Base-by-base conservation (phyloP, 305 asterid genomes). In the Solanum hybrid region DNA sequence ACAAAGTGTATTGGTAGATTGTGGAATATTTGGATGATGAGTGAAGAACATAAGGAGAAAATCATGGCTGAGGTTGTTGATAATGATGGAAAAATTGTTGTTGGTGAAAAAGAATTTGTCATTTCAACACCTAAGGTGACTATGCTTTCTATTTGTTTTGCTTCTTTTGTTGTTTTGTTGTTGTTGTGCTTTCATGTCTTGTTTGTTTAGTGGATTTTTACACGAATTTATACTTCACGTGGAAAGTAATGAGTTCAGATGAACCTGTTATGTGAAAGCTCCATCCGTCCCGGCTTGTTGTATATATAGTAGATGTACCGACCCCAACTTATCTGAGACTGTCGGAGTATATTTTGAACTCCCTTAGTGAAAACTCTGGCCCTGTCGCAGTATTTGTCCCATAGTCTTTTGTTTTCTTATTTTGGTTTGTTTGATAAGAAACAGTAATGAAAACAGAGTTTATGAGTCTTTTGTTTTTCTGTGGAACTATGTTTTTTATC, bases 101-200 rank as follows among this genome's bases (percentile, higher is more conserved):
- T 89, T 57, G 11, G 92, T 91, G 89, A 80, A 82, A 91, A 73
- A 57, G 92, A 92, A 78, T 73, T 88, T 92, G 86, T 75, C 51
- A 37, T 92, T 90, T 89, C 91, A 85, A 92, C 90, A 88, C 92
- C 92, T 81, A 82, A 87, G 80, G 80, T 75, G 22, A 75, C 73
- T 88, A 11, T 79, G 17, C 22, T 33, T 79, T 41, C 33, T 86
- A 39, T 68, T 33, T 31, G 4, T 61, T 76, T 15, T 57, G 26
- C 45, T 68, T 70, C 22, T 68, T 10, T 45, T 51, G 17, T 26
- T 72, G 9, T 68, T 10, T 45, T 45, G 33, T 68, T 68, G 15
- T 33, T 68, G 14, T 78, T 78, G 27, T 78, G 15, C 27, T 26
- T 77, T 89, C 90, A 76, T 87, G 17, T 72, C 14, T 77, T 32